These are phyloP conservation scores for Mikania micrantha DNA, from an alignment of 129 eudicot species.

Conservation along the genomic window DNA sequence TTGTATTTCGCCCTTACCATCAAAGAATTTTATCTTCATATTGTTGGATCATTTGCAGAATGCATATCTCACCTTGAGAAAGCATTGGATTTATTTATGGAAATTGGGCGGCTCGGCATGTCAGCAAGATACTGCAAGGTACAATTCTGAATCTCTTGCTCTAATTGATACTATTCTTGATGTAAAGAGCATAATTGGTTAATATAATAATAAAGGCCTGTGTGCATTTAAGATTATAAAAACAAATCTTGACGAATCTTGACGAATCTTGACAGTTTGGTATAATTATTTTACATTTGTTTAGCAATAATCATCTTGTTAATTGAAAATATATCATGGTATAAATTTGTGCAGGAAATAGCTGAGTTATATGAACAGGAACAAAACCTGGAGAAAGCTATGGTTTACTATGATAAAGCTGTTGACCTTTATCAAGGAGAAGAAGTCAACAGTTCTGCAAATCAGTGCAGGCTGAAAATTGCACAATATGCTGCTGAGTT, in stretches of 20 bases:
- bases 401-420: constrained; percentile 2
- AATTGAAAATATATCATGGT: not conserved
- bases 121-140: constrained; percentile 26
- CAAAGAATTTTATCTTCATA: not conserved
- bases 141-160: not conserved
- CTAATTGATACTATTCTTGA: too few relatives aligned
- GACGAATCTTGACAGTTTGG: not conserved
- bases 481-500: constrained; percentile 4
- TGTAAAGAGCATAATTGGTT: not conserved
- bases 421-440: constrained; percentile 6
- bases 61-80: constrained; percentile 14
- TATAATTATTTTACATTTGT: not conserved
- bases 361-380: constrained; percentile 1
- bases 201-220: not conserved
- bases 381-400: constrained; percentile 7
- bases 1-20: not conserved
- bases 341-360: not conserved
- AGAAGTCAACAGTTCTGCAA: constrained; percentile 7
- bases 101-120: constrained; percentile 20
- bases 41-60: not conserved
- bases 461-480: constrained; percentile 7
- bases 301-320: not conserved
- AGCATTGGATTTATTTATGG: constrained; percentile 13
- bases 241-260: too few relatives aligned
- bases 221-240: not conserved